Conservation (phyloP, 73 alveolate species). For the Paramecium tetraurelia region DNA sequence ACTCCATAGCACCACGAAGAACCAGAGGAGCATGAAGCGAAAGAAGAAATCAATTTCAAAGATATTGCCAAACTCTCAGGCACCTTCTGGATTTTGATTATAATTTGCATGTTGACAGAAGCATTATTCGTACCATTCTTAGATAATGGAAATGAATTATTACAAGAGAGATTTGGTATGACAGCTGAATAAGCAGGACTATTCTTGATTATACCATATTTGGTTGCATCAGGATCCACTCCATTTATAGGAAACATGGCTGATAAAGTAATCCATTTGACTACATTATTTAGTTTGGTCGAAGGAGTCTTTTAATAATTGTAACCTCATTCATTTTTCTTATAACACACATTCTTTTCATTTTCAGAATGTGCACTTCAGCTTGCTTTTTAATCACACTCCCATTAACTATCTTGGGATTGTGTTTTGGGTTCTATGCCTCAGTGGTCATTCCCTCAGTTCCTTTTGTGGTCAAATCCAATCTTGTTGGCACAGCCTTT, state of each 20-base stretch:
- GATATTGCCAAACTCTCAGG: slow-evolving; percentile 4
- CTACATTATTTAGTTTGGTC: neutral
- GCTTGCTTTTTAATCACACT: neutral
- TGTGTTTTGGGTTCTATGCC: slow-evolving; percentile 77
- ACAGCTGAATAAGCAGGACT: slow-evolving; percentile 67
- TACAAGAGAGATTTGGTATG: slow-evolving; percentile 65
- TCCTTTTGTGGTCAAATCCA: slow-evolving; percentile 73
- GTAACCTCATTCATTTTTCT: slow-evolving; percentile 14
- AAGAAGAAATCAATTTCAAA: slow-evolving; percentile 38
- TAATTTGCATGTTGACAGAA: slow-evolving; percentile 25
- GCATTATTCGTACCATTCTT: slow-evolving; percentile 29
- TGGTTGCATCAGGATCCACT: slow-evolving; percentile 75
- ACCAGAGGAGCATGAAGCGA: neutral
- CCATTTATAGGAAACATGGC: slow-evolving; percentile 76
- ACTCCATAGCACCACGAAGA: neutral
- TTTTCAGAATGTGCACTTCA: neutral
- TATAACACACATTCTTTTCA: neutral
- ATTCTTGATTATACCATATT: slow-evolving; percentile 72
- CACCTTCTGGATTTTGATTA: slow-evolving; percentile 13
- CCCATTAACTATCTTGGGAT: slow-evolving; percentile 68
- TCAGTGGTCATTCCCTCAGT: slow-evolving; percentile 76
- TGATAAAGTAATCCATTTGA: slow-evolving; percentile 67
- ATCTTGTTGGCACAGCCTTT: slow-evolving; percentile 82
- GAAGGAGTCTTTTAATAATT: slow-evolving; percentile 28
- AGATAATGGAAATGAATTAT: slow-evolving; percentile 68